A percentile compares a stretch with the other conserved stretches of the same genome.
phyloP scores from a whole-genome alignment of 192 early-diverging fungal genomes.

The Coemansia sp. region DNA sequence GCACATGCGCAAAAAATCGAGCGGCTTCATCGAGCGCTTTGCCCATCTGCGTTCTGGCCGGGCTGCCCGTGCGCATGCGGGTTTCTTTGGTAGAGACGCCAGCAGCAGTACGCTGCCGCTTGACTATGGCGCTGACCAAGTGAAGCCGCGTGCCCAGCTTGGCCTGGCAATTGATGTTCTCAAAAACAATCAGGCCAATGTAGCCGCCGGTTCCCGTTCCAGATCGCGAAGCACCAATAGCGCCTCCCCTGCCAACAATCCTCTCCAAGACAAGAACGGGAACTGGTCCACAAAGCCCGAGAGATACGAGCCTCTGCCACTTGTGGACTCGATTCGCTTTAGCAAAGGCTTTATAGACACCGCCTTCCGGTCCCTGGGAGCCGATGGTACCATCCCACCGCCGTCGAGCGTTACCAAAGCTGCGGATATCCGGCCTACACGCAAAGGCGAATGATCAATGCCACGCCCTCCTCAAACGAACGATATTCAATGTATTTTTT shows the following conservation, averaged over 20 bases:
- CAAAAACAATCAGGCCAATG: neutral
- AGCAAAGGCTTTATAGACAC: slow-evolving; percentile 51
- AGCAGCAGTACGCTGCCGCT: neutral
- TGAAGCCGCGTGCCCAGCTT: slow-evolving; percentile 42
- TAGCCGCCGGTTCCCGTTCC: neutral
- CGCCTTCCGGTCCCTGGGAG: slow-evolving; percentile 22
- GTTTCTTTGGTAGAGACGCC: neutral
- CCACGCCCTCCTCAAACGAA: no score
- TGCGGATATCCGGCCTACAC: neutral
- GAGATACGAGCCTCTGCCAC: slow-evolving; percentile 43
- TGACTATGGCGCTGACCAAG: slow-evolving; percentile 20
- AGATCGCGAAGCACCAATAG: slow-evolving; percentile 13
- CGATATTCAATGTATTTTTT: slow-evolving; percentile 2
- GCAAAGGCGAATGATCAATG: neutral
- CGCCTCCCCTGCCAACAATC: slow-evolving; percentile 21
- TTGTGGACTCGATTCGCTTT: slow-evolving; percentile 44
- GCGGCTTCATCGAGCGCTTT: slow-evolving; percentile 42
- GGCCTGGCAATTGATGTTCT: slow-evolving; percentile 19
- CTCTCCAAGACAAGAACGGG: slow-evolving; percentile 9
- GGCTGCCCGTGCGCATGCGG: neutral
- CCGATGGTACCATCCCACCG: neutral
- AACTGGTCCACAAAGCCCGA: slow-evolving; percentile 22
- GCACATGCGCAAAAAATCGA: slow-evolving; percentile 42
- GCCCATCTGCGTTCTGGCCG: slow-evolving; percentile 24
- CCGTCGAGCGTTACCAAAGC: neutral